Conservation (phyloP, 2,329 filamentous ascomycete genomes). For the Arachnopeziza araneosa region DNA sequence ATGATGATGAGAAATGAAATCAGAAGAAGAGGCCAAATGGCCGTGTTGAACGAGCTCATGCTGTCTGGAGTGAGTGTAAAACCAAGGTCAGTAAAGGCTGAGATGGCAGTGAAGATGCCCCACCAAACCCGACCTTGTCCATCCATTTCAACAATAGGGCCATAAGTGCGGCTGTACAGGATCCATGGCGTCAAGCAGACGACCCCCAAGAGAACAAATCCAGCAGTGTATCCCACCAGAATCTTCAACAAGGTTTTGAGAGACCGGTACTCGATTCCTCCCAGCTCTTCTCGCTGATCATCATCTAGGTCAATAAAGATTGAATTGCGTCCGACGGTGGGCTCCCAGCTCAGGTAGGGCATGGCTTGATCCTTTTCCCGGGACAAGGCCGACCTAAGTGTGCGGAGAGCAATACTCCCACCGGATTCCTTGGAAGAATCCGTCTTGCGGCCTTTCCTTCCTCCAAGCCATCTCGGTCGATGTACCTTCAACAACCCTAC, state of each 20-base stretch:
- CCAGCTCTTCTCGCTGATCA: slow-evolving; percentile 89
- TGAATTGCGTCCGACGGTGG: slow-evolving; percentile 89
- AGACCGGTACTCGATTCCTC: slow-evolving; percentile 92
- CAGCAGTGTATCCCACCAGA: slow-evolving; percentile 73
- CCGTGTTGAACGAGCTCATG: slow-evolving; percentile 81
- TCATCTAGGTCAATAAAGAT: slow-evolving; percentile 83
- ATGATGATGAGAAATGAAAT: slow-evolving; percentile 86
- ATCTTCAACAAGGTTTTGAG: slow-evolving; percentile 80
- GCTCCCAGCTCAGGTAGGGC: slow-evolving; percentile 91
- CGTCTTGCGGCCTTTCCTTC: background rate
- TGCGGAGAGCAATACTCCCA: slow-evolving; percentile 36
- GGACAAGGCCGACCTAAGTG: slow-evolving; percentile 43
- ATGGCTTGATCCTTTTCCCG: slow-evolving; percentile 51
- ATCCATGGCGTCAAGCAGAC: slow-evolving; percentile 79
- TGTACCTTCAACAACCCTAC: slow-evolving; percentile 36
- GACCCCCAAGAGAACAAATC: slow-evolving; percentile 74
- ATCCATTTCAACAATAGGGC: slow-evolving; percentile 53
- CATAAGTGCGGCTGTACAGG: slow-evolving; percentile 55
- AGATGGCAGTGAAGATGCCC: slow-evolving; percentile 83
- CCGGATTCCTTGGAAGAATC: background rate
- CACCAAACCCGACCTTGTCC: slow-evolving; percentile 75
- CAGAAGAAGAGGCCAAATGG: slow-evolving; percentile 68
- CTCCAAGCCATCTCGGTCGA: slow-evolving; percentile 34
- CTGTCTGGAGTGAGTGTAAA: slow-evolving; percentile 89
- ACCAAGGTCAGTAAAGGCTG: slow-evolving; percentile 92